Base-by-base conservation (phyloP, 1,139 yeast species). In the Geotrichum fermentans region DNA sequence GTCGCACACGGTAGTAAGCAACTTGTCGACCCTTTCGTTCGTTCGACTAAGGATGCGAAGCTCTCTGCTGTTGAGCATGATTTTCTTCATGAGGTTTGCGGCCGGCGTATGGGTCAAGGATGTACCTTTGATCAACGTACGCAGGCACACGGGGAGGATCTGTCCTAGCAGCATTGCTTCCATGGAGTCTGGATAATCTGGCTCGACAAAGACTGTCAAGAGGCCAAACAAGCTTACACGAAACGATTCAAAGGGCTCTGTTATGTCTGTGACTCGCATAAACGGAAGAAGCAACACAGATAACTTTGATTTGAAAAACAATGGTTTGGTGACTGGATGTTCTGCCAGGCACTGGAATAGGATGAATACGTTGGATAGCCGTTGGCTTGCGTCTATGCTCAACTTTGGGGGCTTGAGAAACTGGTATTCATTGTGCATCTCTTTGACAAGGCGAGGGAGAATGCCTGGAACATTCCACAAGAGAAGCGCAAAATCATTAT, bases 391-490 rank as follows among this genome's bases (percentile, higher is more conserved):
- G 10, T 88, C 79, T 11, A 95, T 88, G 3, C 92, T 82, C 53
- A 92, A 74, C 43, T 79, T 81, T 30, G 96, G 96, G 13, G 97
- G 97, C 41, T 86, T 83, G 54, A 92, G 73, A 62, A 83, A 75
- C 16, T 97, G 96, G 63, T 92, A 92, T 2, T 90, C 96, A 3
- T 88, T 77, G 42, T 89, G 82, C 50, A 92, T 89, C 64, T 92
- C 98, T 64, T 88, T 95, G 54, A 92, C 68, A 43, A 92, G 71
- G 14, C 90, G 85, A 1, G 97, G 83, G 95, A 92, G 89, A 16
- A 90, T 97, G 22, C 97, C 98, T 69, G 84, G 90, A 3, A 97
- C 86, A 60, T 92, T 84, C 98, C 98, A 92, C 52, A 92, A 72
- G 4, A 90, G 95, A 40, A 89, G 70, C 0, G 98, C 97, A 56